Conservation (phyloP, 345 rosid genomes). For the Citrus glauca region DNA sequence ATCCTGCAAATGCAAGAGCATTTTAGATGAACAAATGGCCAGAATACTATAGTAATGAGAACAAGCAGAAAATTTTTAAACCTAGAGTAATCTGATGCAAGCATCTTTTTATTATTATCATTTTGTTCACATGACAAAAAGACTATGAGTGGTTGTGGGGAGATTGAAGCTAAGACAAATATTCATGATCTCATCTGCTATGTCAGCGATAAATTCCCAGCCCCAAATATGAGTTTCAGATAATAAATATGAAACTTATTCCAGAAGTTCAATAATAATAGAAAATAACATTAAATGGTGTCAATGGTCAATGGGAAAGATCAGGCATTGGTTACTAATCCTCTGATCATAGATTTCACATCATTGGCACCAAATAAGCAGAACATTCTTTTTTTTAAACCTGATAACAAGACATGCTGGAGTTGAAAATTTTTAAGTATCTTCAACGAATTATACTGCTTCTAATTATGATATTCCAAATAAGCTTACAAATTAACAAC, state of each 20-base stretch:
- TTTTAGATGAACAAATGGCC: not conserved
- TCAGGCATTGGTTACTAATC: not conserved
- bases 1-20: constrained; percentile 47
- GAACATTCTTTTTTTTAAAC: not conserved
- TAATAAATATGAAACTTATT: not conserved
- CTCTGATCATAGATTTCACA: not conserved
- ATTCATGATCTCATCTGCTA: not conserved
- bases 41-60: not conserved
- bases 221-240: not conserved
- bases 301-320: not conserved
- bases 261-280: not conserved
- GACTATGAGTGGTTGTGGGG: not conserved
- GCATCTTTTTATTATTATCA: not conserved
- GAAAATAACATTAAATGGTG: not conserved
- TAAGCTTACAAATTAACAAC: not conserved
- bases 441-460: not conserved
- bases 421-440: no score
- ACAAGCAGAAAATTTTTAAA: not conserved
- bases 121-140: not conserved
- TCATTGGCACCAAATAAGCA: not conserved
- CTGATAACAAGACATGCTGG: no score
- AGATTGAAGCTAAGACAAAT: not conserved
- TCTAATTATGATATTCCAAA: not conserved
- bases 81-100: not conserved
- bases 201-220: not conserved